These are phyloP conservation scores for Elsinoe ampelina DNA, from an alignment of 2,329 filamentous ascomycete species.

Conservation along the genomic window DNA sequence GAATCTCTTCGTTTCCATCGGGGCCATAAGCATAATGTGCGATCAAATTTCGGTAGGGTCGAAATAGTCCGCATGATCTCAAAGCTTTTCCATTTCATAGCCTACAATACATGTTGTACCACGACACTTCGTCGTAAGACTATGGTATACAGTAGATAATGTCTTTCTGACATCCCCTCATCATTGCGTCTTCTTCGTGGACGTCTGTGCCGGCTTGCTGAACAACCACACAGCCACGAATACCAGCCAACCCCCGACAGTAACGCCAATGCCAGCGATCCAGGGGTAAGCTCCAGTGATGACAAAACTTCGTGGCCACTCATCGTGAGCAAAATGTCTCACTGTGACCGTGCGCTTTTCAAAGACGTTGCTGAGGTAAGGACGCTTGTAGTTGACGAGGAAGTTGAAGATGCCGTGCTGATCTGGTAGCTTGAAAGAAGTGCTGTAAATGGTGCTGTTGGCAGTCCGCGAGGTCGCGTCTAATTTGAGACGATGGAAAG, in stretches of 20 bases:
- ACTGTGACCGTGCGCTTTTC: conserved; percentile 94
- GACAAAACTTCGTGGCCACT: conserved; percentile 83
- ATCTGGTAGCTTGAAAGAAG: conserved; percentile 75
- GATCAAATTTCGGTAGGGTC: neutral
- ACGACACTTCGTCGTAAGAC: neutral
- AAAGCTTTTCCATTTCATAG: neutral
- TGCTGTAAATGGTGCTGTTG: conserved; percentile 63
- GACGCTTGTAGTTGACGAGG: conserved; percentile 91
- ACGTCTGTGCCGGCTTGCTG: conserved; percentile 45
- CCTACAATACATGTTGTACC: conserved; percentile 4
- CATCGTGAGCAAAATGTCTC: conserved; percentile 92
- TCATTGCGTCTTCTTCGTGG: conserved; percentile 33
- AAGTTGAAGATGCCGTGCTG: conserved; percentile 99
- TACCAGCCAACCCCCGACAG: conserved; percentile 70
- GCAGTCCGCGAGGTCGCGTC: conserved; percentile 46
- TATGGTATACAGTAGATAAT: conserved; percentile 7
- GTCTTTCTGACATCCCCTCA: neutral
- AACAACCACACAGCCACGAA: conserved; percentile 89
- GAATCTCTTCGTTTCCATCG: too few relatives aligned
- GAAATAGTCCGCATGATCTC: neutral
- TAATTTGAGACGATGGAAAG: conserved; percentile 83
- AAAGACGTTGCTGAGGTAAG: conserved; percentile 79
- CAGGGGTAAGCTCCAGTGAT: conserved; percentile 92
- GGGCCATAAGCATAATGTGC: too few relatives aligned
- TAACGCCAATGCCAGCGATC: conserved; percentile 79